These are phyloP conservation scores for Ogataea glucozyma DNA, from an alignment of 805 yeast species.

Conservation along the genomic window DNA sequence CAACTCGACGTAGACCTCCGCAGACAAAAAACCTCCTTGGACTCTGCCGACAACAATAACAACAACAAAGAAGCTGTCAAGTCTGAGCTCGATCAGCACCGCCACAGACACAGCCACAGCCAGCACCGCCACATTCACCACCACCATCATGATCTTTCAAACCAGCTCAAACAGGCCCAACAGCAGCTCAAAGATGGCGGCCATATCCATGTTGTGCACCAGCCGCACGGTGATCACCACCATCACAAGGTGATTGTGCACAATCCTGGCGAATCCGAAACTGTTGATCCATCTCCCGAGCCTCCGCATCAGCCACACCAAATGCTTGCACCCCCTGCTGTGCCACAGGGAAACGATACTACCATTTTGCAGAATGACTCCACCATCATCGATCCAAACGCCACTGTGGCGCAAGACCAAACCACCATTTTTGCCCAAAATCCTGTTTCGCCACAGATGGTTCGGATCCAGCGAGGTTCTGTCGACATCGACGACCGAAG, in stretches of 20 bases:
- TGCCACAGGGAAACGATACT: slow-evolving; percentile 24
- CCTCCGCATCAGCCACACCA: slow-evolving; percentile 3
- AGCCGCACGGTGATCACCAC: slow-evolving; percentile 33
- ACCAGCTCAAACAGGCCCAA: slow-evolving; percentile 28
- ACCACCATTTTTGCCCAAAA: slow-evolving; percentile 8
- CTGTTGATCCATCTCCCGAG: slow-evolving; percentile 4
- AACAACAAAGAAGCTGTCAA: background rate
- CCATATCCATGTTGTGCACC: slow-evolving; percentile 32
- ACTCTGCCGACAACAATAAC: background rate
- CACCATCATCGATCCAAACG: slow-evolving; percentile 29
- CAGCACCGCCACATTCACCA: slow-evolving; percentile 34
- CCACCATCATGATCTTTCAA: slow-evolving; percentile 28
- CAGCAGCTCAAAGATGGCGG: slow-evolving; percentile 29
- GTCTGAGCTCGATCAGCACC: slow-evolving; percentile 11
- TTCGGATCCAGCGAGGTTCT: too few relatives aligned
- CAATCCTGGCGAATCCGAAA: slow-evolving; percentile 21
- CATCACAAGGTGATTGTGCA: slow-evolving; percentile 31
- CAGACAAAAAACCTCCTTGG: slow-evolving; percentile 14
- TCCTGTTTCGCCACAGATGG: slow-evolving; percentile 9
- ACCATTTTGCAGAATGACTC: slow-evolving; percentile 31
- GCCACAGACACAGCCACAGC: slow-evolving; percentile 15
- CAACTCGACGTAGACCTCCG: slow-evolving; percentile 22
- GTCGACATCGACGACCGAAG: too few relatives aligned
- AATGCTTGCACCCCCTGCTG: background rate
- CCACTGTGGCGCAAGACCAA: slow-evolving; percentile 22